Conservation (phyloP, 768 basidiomycete species). For the Pleurotus tuoliensis region DNA sequence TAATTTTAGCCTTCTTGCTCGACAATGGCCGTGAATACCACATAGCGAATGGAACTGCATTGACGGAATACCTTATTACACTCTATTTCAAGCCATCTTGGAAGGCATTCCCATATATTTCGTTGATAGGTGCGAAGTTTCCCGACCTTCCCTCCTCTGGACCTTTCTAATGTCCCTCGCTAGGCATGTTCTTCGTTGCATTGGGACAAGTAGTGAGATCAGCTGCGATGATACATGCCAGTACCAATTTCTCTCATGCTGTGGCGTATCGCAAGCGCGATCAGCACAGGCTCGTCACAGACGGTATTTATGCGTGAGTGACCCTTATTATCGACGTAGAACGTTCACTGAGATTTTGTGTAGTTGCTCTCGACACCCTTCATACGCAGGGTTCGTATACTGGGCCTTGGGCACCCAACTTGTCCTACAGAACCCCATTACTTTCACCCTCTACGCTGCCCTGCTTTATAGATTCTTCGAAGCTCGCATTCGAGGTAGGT, state of each 20-base stretch:
- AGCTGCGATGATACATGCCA: constrained; percentile 93
- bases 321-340: background rate
- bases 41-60: constrained; percentile 71
- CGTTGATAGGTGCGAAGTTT: constrained; percentile 47
- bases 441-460: constrained; percentile 58
- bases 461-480: constrained; percentile 89
- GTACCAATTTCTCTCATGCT: constrained; percentile 88
- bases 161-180: background rate
- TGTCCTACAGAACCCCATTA: constrained; percentile 81
- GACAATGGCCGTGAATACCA: constrained; percentile 89
- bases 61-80: constrained; percentile 76
- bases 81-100: constrained; percentile 62
- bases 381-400: constrained; percentile 96
- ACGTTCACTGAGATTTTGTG: background rate
- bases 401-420: constrained; percentile 97
- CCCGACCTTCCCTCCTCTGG: background rate
- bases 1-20: constrained; percentile 75
- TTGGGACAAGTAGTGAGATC: constrained; percentile 80
- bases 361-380: constrained; percentile 90
- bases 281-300: constrained; percentile 77
- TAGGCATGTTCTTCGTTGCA: constrained; percentile 65
- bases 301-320: constrained; percentile 84
- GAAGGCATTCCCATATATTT: constrained; percentile 59
- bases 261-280: constrained; percentile 73
- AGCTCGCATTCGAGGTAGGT: constrained; percentile 69